These are phyloP conservation scores for Helicostylum pulchrum DNA, from an alignment of 192 early-diverging fungal species.

Conservation along the genomic window DNA sequence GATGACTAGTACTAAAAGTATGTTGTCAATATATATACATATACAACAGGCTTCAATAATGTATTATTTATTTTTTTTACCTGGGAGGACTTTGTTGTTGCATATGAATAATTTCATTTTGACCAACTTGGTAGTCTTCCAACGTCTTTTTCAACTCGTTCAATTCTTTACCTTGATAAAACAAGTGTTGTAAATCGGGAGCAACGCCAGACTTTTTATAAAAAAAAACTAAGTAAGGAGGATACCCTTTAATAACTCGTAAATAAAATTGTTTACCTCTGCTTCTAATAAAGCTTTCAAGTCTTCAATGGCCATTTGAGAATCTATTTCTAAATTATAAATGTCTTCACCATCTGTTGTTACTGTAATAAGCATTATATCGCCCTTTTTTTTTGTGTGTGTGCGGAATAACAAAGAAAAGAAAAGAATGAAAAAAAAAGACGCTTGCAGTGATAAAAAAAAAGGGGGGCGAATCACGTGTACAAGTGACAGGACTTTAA, in stretches of 20 bases:
- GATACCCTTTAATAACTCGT: too few species aligned
- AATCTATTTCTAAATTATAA: conserved; percentile 66
- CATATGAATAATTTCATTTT: conserved; percentile 76
- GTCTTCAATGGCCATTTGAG: conserved; percentile 73
- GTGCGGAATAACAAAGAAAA: neutral
- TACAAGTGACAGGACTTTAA: neutral
- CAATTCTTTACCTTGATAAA: conserved; percentile 64
- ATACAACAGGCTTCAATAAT: too few species aligned
- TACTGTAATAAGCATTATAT: conserved; percentile 54
- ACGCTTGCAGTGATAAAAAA: neutral
- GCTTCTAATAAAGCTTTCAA: conserved; percentile 82
- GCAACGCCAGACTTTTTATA: conserved; percentile 59
- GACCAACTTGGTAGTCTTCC: conserved; percentile 57
- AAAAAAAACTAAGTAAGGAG: neutral
- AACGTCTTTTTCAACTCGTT: conserved; percentile 61
- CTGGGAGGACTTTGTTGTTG: conserved; percentile 15
- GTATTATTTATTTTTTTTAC: neutral
- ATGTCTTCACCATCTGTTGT: conserved; percentile 58
- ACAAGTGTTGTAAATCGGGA: conserved; percentile 57
- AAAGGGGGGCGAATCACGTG: neutral
- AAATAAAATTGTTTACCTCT: too few species aligned
- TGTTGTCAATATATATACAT: neutral
- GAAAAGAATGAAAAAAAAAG: neutral
- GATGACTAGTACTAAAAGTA: conserved; percentile 5
- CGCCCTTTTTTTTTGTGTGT: too few species aligned